Evolutionary conservation across 208 protist species (phyloP).

Genomic region (Wallacemonas rigidus): DNA sequence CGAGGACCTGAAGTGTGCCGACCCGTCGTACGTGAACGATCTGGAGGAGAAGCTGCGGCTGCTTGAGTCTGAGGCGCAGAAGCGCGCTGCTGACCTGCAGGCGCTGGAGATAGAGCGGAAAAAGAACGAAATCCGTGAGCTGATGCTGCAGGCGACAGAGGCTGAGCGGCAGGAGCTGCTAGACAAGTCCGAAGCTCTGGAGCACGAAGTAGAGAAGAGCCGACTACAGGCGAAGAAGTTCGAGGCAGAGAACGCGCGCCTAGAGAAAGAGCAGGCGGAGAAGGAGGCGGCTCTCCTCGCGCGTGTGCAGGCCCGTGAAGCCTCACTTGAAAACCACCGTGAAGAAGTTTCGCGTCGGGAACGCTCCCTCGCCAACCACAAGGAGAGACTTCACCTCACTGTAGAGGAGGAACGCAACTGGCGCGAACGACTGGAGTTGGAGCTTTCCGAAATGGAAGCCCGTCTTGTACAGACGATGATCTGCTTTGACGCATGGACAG

Average conservation of each 20-base stretch:
- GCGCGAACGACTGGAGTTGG: slow-evolving; percentile 12
- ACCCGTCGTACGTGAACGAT: slow-evolving; percentile 39
- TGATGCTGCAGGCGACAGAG: slow-evolving; percentile 46
- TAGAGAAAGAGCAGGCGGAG: slow-evolving; percentile 32
- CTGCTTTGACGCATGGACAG: slow-evolving; percentile 9
- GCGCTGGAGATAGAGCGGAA: slow-evolving; percentile 52
- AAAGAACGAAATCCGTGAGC: slow-evolving; percentile 47
- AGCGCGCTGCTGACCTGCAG: slow-evolving; percentile 59
- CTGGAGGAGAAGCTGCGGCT: slow-evolving; percentile 63
- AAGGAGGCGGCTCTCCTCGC: slow-evolving; percentile 31
- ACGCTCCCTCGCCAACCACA: slow-evolving; percentile 6
- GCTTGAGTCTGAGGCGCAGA: slow-evolving; percentile 58
- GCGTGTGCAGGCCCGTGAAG: slow-evolving; percentile 26
- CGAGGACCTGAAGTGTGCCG: slow-evolving; percentile 35
- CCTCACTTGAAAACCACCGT: slow-evolving; percentile 24
- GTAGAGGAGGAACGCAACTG: slow-evolving; percentile 15
- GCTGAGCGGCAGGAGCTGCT: slow-evolving; percentile 27
- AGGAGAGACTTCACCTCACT: slow-evolving; percentile 8
- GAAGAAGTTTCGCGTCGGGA: slow-evolving; percentile 7
- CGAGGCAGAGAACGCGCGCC: slow-evolving; percentile 26
- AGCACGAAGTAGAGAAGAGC: slow-evolving; percentile 32
- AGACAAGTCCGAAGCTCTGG: slow-evolving; percentile 20
- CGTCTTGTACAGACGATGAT: slow-evolving; percentile 11
- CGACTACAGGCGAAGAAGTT: slow-evolving; percentile 27
- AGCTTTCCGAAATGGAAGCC: slow-evolving; percentile 26